A percentile compares a stretch with the other conserved stretches of the same genome.
Conservation (phyloP, 352 stramenopile species). For the Phytophthora aleatoria region DNA sequence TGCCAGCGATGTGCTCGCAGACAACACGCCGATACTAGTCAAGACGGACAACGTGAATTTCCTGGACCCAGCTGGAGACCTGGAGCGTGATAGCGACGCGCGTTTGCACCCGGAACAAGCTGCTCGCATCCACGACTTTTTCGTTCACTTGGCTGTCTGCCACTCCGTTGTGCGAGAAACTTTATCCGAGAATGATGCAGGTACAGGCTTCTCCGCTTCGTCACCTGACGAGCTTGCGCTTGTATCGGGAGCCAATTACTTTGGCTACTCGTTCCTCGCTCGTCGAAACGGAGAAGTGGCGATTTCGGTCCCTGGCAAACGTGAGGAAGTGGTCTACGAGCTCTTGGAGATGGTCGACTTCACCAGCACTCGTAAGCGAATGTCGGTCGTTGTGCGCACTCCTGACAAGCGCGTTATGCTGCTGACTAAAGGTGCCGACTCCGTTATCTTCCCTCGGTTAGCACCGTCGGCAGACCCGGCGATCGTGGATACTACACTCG, state of each 20-base stretch:
- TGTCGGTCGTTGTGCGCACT: slow-evolving; percentile 96
- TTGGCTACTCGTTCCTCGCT: slow-evolving; percentile 77
- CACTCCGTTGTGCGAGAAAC: slow-evolving; percentile 88
- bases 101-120: slow-evolving; percentile 55
- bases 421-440: slow-evolving; percentile 87
- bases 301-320: slow-evolving; percentile 47
- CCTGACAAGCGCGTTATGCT: slow-evolving; percentile 68
- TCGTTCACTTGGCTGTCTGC: slow-evolving; percentile 82
- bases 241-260: slow-evolving; percentile 80
- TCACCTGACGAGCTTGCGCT: slow-evolving; percentile 85
- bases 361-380: slow-evolving; percentile 97
- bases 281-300: slow-evolving; percentile 67
- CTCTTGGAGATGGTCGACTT: slow-evolving; percentile 98
- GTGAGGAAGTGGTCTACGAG: slow-evolving; percentile 66
- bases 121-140: slow-evolving; percentile 80
- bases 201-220: slow-evolving; percentile 73
- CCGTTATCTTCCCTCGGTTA: slow-evolving; percentile 77
- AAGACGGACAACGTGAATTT: slow-evolving; percentile 84
- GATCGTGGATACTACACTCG: slow-evolving; percentile 66
- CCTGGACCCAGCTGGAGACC: slow-evolving; percentile 73
- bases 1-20: slow-evolving; percentile 72
- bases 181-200: slow-evolving; percentile 39
- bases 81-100: slow-evolving; percentile 56
- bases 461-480: slow-evolving; percentile 12
- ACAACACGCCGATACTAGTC: slow-evolving; percentile 56